A percentile compares a stretch with the other conserved stretches of the same genome.
phyloP scores from a whole-genome alignment of 2,329 filamentous ascomycete genomes.

The Colletotrichum caudatum region DNA sequence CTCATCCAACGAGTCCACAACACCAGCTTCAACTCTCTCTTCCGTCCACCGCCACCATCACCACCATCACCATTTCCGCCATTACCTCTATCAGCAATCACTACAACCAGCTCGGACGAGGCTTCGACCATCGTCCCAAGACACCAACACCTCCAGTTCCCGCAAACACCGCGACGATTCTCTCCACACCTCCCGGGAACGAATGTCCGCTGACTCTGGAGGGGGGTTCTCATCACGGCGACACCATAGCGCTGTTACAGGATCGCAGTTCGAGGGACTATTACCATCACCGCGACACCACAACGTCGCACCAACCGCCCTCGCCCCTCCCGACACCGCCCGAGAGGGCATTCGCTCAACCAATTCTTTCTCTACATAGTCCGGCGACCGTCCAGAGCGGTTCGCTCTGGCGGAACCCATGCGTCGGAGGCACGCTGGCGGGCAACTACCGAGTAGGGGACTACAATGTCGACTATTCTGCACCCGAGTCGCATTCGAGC shows the following conservation, averaged over 20 bases:
- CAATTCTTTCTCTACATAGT: constrained; percentile 71
- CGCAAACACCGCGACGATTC: constrained; percentile 39
- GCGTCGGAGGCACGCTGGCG: constrained; percentile 78
- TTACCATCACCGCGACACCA: constrained; percentile 46
- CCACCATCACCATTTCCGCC: constrained; percentile 23
- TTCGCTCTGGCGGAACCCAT: constrained; percentile 83
- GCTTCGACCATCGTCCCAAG: constrained; percentile 21
- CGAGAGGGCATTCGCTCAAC: constrained; percentile 64
- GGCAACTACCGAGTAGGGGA: constrained; percentile 79
- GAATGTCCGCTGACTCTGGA: constrained; percentile 51
- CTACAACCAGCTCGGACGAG: constrained; percentile 5
- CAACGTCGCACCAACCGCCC: constrained; percentile 41
- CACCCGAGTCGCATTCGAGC: constrained; percentile 74
- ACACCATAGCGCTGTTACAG: constrained; percentile 38
- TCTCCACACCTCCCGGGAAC: constrained; percentile 38
- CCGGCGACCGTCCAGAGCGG: constrained; percentile 79
- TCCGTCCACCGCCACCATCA: constrained; percentile 17
- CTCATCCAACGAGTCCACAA: constrained; percentile 30
- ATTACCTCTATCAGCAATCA: constrained; percentile 11
- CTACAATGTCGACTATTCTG: constrained; percentile 81
- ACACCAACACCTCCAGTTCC: constrained; percentile 9
- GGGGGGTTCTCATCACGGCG: constrained; percentile 35
- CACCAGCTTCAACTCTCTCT: constrained; percentile 22
- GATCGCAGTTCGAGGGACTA: constrained; percentile 36
- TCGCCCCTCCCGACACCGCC: constrained; percentile 56